These are phyloP conservation scores for Hibiscus syriacus DNA, from an alignment of 345 rosid species.

Conservation along the genomic window DNA sequence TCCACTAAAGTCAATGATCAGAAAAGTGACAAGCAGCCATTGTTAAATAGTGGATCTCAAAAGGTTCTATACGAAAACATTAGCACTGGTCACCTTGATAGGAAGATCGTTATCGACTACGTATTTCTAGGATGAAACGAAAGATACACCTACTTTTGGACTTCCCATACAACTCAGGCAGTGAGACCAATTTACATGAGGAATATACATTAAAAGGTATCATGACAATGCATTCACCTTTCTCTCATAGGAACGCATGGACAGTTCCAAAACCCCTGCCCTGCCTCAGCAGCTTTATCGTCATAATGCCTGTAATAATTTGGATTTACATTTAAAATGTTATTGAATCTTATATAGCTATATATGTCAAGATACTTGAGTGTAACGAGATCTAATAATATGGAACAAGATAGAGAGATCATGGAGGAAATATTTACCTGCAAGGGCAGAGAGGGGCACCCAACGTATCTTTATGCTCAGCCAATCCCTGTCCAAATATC, in stretches of 20 bases:
- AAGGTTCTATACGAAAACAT: neutral
- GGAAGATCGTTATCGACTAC: neutral
- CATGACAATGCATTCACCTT: slow-evolving; percentile 38
- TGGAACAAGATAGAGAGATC: neutral
- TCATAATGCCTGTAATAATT: slow-evolving; percentile 72
- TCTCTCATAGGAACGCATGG: slow-evolving; percentile 99
- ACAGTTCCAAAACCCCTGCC: slow-evolving; percentile 97
- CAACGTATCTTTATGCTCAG: slow-evolving; percentile 82
- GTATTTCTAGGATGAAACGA: neutral
- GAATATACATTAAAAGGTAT: neutral
- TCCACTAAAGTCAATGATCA: neutral
- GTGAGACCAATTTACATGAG: neutral
- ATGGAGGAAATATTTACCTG: slow-evolving; percentile 33
- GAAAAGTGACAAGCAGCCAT: neutral
- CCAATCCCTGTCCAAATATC: slow-evolving; percentile 57
- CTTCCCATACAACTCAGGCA: neutral
- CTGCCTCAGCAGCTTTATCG: slow-evolving; percentile 84
- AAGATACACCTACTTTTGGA: neutral
- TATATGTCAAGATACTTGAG: neutral
- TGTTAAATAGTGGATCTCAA: neutral
- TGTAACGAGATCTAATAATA: neutral
- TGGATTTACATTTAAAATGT: neutral
- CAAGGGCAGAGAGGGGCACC: slow-evolving; percentile 97
- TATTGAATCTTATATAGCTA: neutral
- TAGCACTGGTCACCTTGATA: neutral